Evolutionary conservation across 2,329 filamentous ascomycete genomes (phyloP), one percentile per base, ranked within the genome.

Genomic region (Coniochaeta pulveracea): DNA sequence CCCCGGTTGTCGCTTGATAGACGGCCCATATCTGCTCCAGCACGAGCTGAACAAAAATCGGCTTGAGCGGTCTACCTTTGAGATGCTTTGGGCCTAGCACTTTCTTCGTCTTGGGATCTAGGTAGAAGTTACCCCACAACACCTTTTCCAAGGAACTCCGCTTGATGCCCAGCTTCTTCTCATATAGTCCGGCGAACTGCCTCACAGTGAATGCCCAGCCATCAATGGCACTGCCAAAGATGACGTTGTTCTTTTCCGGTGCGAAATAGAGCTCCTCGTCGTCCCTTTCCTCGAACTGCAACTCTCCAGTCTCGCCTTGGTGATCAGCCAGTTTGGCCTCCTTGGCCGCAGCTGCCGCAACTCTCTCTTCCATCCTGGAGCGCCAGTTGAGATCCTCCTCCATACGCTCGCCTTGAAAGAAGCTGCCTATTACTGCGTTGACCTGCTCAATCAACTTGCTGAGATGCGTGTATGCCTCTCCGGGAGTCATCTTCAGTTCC

Each of bases 141-240:
- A 95, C 85, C 52, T 91, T 95, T 57, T 98, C 88, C 51, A 98
- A 71, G 1, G 84, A 60, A 17, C 76, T 76, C 29, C 88, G 73
- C 58, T 94, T 96, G 56, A 96, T 93, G 10, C 91, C 89, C 6
- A 98, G 71, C 56, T 98, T 98, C 64, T 88, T 93, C 58, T 96
- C 89, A 51, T 96, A 98, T 18, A 96, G 63, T 23, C 75, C 75
- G 12, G 91, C 88, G 52, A 98, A 98, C 48, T 98, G 91, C 33
- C 86, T 76, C 32, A 94, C 80, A 0, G 91, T 98, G 49, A 98
- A 98, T 3, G 91, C 91, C 91, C 91, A 98, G n/a, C 91, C 91
- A 51, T 98, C 91, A 36, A 94, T 81, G 38, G 91, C 91, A 53
- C 89, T 96, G 62, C 85, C 86, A 55, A 98, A 98, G 42, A 98